phyloP scores from a whole-genome alignment of 306 rosid species.

The Trifolium repens region DNA sequence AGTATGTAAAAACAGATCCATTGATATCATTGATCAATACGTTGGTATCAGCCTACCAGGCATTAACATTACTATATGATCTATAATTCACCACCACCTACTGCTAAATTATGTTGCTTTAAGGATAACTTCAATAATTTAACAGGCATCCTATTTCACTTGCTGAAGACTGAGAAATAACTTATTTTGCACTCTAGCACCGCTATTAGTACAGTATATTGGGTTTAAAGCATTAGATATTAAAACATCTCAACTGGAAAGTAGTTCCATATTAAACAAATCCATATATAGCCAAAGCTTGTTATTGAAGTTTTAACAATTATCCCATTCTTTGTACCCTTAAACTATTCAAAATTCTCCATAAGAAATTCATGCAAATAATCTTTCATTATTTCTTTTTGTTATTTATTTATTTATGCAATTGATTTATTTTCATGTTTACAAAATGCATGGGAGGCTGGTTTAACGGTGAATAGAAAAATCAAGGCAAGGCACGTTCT shows the following conservation, averaged over 20 bases:
- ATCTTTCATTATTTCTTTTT: slow-evolving; percentile 2
- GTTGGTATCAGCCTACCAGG: not conserved
- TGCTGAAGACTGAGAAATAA: slow-evolving; percentile 17
- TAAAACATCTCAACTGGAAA: slow-evolving; percentile 28
- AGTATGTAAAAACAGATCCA: slow-evolving; percentile 20
- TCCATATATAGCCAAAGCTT: not conserved
- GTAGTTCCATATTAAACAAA: slow-evolving; percentile 10
- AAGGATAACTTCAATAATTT: slow-evolving; percentile 25
- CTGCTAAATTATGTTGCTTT: slow-evolving; percentile 15
- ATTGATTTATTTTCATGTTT: slow-evolving; percentile 19
- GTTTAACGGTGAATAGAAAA: slow-evolving; percentile 11
- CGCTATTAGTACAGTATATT: not conserved
- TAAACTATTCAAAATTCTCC: slow-evolving; percentile 1
- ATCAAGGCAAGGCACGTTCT: slow-evolving; percentile 22
- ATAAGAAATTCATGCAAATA: slow-evolving; percentile 13
- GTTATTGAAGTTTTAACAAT: slow-evolving; percentile 16
- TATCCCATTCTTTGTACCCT: slow-evolving; percentile 14
- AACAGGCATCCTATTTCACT: not conserved
- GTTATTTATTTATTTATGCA: not conserved
- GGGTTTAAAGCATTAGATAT: not conserved
- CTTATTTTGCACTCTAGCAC: not conserved
- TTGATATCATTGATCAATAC: not conserved
- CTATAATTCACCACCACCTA: slow-evolving; percentile 16
- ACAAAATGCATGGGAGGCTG: slow-evolving; percentile 20
- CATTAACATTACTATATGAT: not conserved